phyloP scores from a whole-genome alignment of 306 rosid species.

The Albizia julibrissin region DNA sequence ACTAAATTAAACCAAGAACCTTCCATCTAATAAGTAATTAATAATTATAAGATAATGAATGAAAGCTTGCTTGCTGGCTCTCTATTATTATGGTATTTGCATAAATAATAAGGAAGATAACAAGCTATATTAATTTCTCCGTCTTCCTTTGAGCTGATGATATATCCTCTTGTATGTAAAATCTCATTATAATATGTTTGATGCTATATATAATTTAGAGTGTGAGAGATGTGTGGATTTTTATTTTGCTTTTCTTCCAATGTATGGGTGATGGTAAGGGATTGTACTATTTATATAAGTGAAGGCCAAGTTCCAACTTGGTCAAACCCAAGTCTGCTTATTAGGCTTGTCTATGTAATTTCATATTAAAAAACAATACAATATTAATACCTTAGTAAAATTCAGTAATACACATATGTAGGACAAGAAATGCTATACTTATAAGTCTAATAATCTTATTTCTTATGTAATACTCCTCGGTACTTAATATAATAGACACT shows the following conservation, averaged over 20 bases:
- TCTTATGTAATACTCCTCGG: too few species aligned
- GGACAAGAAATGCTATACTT: too few species aligned
- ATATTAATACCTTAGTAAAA: not conserved
- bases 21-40: not conserved
- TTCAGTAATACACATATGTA: too few species aligned
- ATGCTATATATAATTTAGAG: not conserved
- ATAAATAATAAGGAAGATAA: not conserved
- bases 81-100: too few species aligned
- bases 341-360: not conserved
- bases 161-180: not conserved
- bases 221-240: not conserved
- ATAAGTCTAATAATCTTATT: too few species aligned
- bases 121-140: not conserved
- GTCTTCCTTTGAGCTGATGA: not conserved
- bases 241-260: fast-evolving
- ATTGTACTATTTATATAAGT: not conserved
- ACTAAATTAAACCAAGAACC: not conserved
- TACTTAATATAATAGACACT: too few species aligned
- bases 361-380: not conserved
- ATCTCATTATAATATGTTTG: not conserved
- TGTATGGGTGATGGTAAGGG: not conserved
- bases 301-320: not conserved
- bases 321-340: not conserved
- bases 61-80: conserved; percentile 23
- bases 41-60: conserved; percentile 28